A percentile compares a stretch with the other conserved stretches of the same genome.
These are phyloP conservation scores for Hypoxylon sp. DNA, from an alignment of 2,329 filamentous ascomycete genomes.

Conservation along the genomic window DNA sequence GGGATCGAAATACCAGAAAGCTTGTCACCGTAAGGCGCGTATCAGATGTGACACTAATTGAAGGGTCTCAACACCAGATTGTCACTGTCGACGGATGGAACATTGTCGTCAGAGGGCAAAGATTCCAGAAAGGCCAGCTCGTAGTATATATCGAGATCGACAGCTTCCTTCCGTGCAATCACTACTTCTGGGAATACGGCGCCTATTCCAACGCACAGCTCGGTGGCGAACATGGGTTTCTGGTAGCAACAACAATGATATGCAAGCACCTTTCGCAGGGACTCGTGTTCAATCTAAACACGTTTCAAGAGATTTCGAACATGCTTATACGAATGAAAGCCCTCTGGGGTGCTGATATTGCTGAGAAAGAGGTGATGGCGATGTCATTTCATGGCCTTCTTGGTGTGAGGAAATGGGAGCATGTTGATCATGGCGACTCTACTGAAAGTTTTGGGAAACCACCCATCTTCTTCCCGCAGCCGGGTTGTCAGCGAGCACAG, in stretches of 20 bases:
- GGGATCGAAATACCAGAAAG: background rate
- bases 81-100: conserved; percentile 13
- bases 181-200: conserved; percentile 7
- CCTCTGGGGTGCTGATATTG: background rate
- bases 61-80: background rate
- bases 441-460: background rate
- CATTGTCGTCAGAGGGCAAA: background rate
- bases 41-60: background rate
- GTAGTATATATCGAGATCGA: conserved; percentile 5
- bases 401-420: conserved; percentile 3
- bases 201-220: background rate
- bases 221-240: background rate
- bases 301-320: conserved; percentile 1
- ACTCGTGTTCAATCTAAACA: background rate
- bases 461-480: conserved; percentile 13
- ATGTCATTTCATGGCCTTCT: conserved; percentile 1
- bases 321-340: background rate
- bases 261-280: conserved; percentile 10
- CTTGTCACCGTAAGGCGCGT: conserved; percentile 13
- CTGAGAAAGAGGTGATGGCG: background rate
- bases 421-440: background rate
- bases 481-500: background rate
- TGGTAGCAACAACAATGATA: conserved; percentile 11
- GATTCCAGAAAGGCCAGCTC: background rate
- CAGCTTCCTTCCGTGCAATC: conserved; percentile 3